Conservation (phyloP, 176 grass and related monocot species). For the Rhynchospora breviuscula region DNA sequence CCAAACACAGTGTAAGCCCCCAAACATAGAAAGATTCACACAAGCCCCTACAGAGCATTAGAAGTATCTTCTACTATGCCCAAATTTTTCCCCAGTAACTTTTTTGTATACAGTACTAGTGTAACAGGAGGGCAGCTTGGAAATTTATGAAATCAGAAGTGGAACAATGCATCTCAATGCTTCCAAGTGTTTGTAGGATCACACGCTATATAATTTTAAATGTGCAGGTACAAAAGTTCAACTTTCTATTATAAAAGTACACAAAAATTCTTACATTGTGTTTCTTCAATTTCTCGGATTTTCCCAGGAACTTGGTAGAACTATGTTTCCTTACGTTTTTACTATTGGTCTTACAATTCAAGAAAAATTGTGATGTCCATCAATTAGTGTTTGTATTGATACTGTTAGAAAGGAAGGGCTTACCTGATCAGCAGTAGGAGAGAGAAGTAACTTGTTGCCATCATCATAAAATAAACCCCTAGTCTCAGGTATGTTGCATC, state of each 20-base stretch:
- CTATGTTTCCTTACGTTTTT: neutral
- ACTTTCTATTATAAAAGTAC: neutral
- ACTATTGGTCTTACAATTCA: slow-evolving; percentile 16
- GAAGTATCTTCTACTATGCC: neutral
- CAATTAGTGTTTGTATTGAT: neutral
- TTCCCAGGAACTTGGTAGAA: neutral
- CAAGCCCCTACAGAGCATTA: neutral
- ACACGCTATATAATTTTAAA: neutral
- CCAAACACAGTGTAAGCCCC: neutral
- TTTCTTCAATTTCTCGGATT: neutral
- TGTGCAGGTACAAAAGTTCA: neutral
- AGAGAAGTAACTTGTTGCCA: slow-evolving; percentile 76
- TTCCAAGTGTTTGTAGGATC: neutral
- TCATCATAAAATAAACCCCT: slow-evolving; percentile 87
- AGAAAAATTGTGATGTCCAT: neutral
- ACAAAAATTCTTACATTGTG: neutral
- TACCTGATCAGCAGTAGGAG: slow-evolving; percentile 85
- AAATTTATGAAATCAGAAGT: neutral
- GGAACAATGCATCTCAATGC: neutral
- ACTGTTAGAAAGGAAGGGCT: neutral
- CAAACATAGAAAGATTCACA: neutral
- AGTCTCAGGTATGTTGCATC: slow-evolving; percentile 79
- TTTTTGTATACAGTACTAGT: neutral
- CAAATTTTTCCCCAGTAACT: neutral
- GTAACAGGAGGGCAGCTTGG: neutral